Conservation (phyloP, 1,139 yeast species). For the Protomyces pachydermus region DNA sequence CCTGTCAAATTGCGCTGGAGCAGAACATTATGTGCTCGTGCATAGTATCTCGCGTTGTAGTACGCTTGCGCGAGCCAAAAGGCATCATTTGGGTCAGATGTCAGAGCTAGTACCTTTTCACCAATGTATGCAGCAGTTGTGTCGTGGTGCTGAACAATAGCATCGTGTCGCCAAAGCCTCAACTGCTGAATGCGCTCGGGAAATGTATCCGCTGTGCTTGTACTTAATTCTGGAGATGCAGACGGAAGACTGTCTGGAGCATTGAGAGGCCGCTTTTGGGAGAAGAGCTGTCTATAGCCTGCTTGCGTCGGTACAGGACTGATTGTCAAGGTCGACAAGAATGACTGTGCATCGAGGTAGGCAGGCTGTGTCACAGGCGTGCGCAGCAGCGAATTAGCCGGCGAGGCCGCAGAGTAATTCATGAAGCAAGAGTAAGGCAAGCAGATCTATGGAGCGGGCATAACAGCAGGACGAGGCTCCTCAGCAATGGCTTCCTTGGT, state of each 20-base stretch:
- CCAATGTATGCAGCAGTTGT: constrained; percentile 88
- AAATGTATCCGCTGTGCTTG: neutral
- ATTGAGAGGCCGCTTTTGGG: neutral
- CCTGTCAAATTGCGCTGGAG: constrained; percentile 42
- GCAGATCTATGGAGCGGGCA: too few relatives aligned
- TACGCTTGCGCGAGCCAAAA: constrained; percentile 94
- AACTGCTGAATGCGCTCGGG: constrained; percentile 67
- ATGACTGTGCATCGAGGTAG: constrained; percentile 4
- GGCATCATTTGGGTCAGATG: constrained; percentile 82
- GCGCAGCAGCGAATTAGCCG: neutral
- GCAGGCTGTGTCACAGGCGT: neutral
- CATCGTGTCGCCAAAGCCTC: constrained; percentile 90
- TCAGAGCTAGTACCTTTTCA: constrained; percentile 76
- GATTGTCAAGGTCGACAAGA: constrained; percentile 24
- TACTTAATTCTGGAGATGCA: neutral
- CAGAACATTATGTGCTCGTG: constrained; percentile 68
- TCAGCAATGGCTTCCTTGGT: neutral
- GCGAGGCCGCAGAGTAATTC: neutral
- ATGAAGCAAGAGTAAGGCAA: neutral
- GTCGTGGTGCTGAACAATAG: constrained; percentile 86
- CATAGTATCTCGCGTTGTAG: constrained; percentile 66
- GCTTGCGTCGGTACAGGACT: constrained; percentile 18
- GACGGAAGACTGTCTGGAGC: neutral
- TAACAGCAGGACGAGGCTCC: neutral
- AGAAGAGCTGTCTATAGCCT: neutral